phyloP scores from a whole-genome alignment of 2,329 filamentous ascomycete genomes.

The Kalmusia sp. region DNA sequence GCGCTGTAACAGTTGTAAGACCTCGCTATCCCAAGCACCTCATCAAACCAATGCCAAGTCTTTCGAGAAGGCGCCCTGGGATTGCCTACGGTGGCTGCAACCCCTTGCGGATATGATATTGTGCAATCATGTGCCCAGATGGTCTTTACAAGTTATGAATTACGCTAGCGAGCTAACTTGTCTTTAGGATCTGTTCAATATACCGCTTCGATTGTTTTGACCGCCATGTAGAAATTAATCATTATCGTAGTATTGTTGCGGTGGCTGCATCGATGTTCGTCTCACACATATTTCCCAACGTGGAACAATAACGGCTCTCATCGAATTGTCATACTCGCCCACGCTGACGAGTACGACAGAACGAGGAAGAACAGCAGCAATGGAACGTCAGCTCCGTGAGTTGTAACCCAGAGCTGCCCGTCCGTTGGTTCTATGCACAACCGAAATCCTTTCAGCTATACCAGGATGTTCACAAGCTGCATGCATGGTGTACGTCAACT shows the following conservation, averaged over 20 bases:
- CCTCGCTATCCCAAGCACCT: constrained; percentile 2
- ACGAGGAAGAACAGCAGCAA: no score
- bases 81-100: neutral
- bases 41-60: constrained; percentile 4
- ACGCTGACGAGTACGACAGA: neutral
- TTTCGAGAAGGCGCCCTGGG: neutral
- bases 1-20: constrained; percentile 12
- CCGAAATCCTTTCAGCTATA: neutral
- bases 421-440: neutral
- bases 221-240: no score
- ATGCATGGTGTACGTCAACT: neutral
- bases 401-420: neutral
- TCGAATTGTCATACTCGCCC: neutral
- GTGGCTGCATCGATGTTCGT: neutral
- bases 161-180: neutral
- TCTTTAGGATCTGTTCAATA: no score
- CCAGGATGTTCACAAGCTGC: neutral
- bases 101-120: constrained; percentile 2
- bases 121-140: neutral
- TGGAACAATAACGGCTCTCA: neutral
- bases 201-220: no score
- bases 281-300: neutral
- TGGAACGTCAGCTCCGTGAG: neutral
- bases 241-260: neutral
- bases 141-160: neutral